A percentile compares a stretch with the other conserved stretches of the same genome.
Conservation (phyloP, 2,329 filamentous ascomycete species). For the Plenodomus tracheiphilus region DNA sequence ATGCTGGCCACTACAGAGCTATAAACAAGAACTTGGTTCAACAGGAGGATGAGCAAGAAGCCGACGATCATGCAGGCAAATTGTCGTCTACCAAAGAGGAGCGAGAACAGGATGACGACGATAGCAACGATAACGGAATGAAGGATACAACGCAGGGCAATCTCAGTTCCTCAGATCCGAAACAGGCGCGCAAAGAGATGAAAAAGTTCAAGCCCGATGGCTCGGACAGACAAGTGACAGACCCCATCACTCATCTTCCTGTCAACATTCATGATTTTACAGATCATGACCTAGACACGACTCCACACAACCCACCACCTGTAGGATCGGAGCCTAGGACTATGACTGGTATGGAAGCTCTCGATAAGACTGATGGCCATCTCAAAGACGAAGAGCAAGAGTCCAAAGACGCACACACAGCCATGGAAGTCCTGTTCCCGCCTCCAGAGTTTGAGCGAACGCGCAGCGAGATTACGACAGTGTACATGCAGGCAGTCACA, state of each 20-base stretch:
- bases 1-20: slow-evolving; percentile 37
- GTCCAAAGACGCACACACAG: slow-evolving; percentile 47
- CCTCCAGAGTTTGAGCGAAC: slow-evolving; percentile 55
- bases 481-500: slow-evolving; percentile 52
- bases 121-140: slow-evolving; percentile 21
- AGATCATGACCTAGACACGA: slow-evolving; percentile 59
- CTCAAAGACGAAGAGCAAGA: slow-evolving; percentile 50
- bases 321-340: slow-evolving; percentile 46
- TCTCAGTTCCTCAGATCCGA: slow-evolving; percentile 45
- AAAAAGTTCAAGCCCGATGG: slow-evolving; percentile 53
- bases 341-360: slow-evolving; percentile 50
- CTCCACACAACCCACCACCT: slow-evolving; percentile 51
- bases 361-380: slow-evolving; percentile 50
- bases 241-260: slow-evolving; percentile 72
- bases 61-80: slow-evolving; percentile 39
- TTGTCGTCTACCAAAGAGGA: slow-evolving; percentile 14
- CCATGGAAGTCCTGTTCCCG: slow-evolving; percentile 57
- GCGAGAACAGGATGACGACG: slow-evolving; percentile 18
- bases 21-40: slow-evolving; percentile 43
- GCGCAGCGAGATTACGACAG: slow-evolving; percentile 48
- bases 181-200: slow-evolving; percentile 54
- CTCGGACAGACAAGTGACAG: slow-evolving; percentile 65
- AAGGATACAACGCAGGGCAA: slow-evolving; percentile 52
- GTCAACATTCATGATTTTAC: slow-evolving; percentile 71
- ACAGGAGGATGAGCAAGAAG: slow-evolving; percentile 29